Conservation (phyloP, 2,329 filamentous ascomycete genomes). For the Paecilomyces sp. region DNA sequence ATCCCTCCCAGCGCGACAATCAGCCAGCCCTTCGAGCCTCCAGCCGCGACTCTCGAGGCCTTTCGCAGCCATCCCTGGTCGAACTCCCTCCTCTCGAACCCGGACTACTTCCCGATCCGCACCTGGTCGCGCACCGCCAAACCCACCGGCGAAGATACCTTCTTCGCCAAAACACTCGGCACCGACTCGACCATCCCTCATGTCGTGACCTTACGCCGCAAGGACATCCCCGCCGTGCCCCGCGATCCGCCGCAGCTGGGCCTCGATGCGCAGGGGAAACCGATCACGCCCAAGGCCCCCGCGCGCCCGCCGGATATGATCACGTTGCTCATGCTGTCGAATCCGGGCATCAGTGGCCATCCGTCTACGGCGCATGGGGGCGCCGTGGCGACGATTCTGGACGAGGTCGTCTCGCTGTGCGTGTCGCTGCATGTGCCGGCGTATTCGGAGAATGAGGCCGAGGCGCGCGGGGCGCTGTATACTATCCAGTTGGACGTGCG, state of each 20-base stretch:
- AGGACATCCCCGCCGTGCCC: constrained; percentile 15
- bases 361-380: constrained; percentile 34
- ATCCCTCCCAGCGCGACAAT: not conserved
- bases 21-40: not conserved
- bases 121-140: constrained; percentile 35
- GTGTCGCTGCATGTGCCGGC: constrained; percentile 23
- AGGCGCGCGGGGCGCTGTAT: constrained; percentile 25
- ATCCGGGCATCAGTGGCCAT: constrained; percentile 33
- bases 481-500: constrained; percentile 35
- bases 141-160: constrained; percentile 35
- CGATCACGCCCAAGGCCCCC: constrained; percentile 13
- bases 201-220: constrained; percentile 30
- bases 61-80: constrained; percentile 20
- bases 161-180: constrained; percentile 32
- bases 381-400: constrained; percentile 32
- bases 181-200: constrained; percentile 35
- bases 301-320: constrained; percentile 28
- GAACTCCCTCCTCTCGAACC: constrained; percentile 21
- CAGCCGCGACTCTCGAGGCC: constrained; percentile 7
- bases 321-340: constrained; percentile 26
- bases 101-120: constrained; percentile 30
- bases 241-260: constrained; percentile 13
- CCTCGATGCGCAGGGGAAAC: constrained; percentile 16
- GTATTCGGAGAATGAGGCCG: constrained; percentile 7
- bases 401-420: constrained; percentile 38